Conservation (phyloP, 768 basidiomycete genomes). For the Tylopilus plumbeoviolaceoides region DNA sequence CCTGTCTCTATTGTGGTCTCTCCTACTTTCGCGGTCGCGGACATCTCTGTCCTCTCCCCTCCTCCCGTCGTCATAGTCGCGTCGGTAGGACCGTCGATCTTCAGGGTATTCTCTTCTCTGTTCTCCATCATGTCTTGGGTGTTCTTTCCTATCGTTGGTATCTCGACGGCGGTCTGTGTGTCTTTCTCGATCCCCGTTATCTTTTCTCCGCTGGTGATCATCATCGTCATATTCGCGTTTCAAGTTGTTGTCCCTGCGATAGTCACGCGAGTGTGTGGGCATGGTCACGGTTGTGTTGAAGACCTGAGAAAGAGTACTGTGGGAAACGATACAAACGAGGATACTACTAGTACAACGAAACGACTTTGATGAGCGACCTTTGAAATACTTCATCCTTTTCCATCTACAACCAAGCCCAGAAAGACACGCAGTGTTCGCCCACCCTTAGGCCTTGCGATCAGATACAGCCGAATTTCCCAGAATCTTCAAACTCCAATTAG, state of each 20-base stretch:
- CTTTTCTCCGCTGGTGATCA: slow-evolving; percentile 8
- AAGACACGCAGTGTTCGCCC: not conserved
- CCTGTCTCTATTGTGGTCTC: slow-evolving; percentile 33
- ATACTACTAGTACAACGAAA: too few species aligned
- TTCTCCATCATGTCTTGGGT: slow-evolving; percentile 21
- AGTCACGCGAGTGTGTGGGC: slow-evolving; percentile 16
- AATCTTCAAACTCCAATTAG: slow-evolving; percentile 11
- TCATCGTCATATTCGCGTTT: slow-evolving; percentile 14
- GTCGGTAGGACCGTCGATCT: slow-evolving; percentile 18
- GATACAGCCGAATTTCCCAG: slow-evolving; percentile 6
- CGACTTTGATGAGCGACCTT: too few species aligned
- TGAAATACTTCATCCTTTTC: too few species aligned
- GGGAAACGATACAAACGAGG: slow-evolving; percentile 17
- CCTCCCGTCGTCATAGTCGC: slow-evolving; percentile 18
- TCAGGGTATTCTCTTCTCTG: slow-evolving; percentile 15
- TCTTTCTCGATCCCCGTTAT: slow-evolving; percentile 4
- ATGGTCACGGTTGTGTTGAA: slow-evolving; percentile 1
- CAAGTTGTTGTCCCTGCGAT: slow-evolving; percentile 5
- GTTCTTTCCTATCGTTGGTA: slow-evolving; percentile 12
- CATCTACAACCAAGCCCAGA: slow-evolving; percentile 1
- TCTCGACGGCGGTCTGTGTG: slow-evolving; percentile 15
- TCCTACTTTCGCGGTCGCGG: slow-evolving; percentile 8
- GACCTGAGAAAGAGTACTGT: slow-evolving; percentile 2
- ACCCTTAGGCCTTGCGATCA: not conserved
- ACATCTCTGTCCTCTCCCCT: slow-evolving; percentile 12